phyloP scores from a whole-genome alignment of 306 rosid species.

The Lathyrus oleraceus region DNA sequence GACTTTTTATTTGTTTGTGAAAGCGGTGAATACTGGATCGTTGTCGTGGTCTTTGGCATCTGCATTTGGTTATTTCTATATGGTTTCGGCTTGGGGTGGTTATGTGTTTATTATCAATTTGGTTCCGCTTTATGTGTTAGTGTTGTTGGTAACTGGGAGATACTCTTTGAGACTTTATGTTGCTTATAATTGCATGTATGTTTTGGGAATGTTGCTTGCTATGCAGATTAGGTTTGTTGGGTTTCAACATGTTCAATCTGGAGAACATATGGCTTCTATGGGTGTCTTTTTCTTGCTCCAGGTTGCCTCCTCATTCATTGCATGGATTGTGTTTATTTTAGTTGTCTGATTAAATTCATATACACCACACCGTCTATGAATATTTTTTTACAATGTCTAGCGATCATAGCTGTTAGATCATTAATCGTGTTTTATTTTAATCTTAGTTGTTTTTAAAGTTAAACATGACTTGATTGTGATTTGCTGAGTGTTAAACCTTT shows the following conservation, averaged over 20 bases:
- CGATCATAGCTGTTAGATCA: no score
- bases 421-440: no score
- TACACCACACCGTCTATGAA: no score
- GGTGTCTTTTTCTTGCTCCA: slow-evolving; percentile 98
- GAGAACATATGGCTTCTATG: slow-evolving; percentile 99
- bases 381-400: no score
- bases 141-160: slow-evolving; percentile 80
- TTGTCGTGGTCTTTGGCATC: slow-evolving; percentile 91
- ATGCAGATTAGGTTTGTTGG: slow-evolving; percentile 99
- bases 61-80: slow-evolving; percentile 93
- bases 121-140: slow-evolving; percentile 87
- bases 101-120: slow-evolving; percentile 85
- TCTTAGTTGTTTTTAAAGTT: no score
- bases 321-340: not conserved
- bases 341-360: no score
- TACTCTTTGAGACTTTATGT: slow-evolving; percentile 89
- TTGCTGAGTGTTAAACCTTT: no score
- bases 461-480: no score
- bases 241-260: slow-evolving; percentile 98
- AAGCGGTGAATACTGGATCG: slow-evolving; percentile 91
- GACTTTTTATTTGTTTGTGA: slow-evolving; percentile 86
- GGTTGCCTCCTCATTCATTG: slow-evolving; percentile 45
- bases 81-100: slow-evolving; percentile 99
- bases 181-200: slow-evolving; percentile 90
- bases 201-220: slow-evolving; percentile 93